Conservation (phyloP, 2,329 filamentous ascomycete genomes). For the Colletotrichum chrysophilum region DNA sequence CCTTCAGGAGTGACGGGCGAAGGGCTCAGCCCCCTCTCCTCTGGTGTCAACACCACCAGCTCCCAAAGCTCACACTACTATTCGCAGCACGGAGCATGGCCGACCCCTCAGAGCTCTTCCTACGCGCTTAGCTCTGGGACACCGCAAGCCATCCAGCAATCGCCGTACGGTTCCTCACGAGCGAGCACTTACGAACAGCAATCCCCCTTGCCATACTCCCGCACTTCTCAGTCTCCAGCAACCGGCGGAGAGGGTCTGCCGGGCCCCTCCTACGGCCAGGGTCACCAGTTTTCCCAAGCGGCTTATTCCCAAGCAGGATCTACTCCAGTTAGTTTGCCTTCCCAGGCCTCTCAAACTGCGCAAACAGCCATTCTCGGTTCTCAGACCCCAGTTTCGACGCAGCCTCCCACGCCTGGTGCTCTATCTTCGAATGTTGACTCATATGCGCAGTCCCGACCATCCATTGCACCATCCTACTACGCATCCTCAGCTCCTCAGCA, state of each 20-base stretch:
- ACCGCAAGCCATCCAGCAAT: slow-evolving; percentile 33
- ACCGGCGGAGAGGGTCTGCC: slow-evolving; percentile 67
- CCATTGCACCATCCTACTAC: slow-evolving; percentile 68
- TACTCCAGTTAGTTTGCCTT: slow-evolving; percentile 37
- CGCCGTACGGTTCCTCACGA: slow-evolving; percentile 6
- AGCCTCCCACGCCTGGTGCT: slow-evolving; percentile 54
- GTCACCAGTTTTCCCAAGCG: slow-evolving; percentile 67
- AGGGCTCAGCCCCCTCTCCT: slow-evolving; percentile 65
- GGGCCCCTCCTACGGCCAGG: slow-evolving; percentile 70
- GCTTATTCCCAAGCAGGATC: slow-evolving; percentile 53
- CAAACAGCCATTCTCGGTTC: slow-evolving; percentile 50
- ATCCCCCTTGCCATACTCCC: slow-evolving; percentile 49
- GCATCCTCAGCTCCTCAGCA: slow-evolving; percentile 53
- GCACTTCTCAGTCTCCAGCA: slow-evolving; percentile 50
- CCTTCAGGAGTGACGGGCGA: slow-evolving; percentile 59
- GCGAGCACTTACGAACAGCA: slow-evolving; percentile 49
- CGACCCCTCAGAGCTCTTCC: slow-evolving; percentile 54
- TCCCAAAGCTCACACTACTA: slow-evolving; percentile 55
- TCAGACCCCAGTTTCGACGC: slow-evolving; percentile 46
- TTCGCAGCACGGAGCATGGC: slow-evolving; percentile 59
- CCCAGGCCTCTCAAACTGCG: slow-evolving; percentile 31
- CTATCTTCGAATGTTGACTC: slow-evolving; percentile 63
- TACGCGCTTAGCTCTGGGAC: slow-evolving; percentile 62
- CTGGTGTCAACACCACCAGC: slow-evolving; percentile 65
- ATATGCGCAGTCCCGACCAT: slow-evolving; percentile 53